Evolutionary conservation across 2,329 filamentous ascomycete genomes (phyloP), one percentile per base, ranked within the genome.

Genomic region (Diaporthe helianthi): DNA sequence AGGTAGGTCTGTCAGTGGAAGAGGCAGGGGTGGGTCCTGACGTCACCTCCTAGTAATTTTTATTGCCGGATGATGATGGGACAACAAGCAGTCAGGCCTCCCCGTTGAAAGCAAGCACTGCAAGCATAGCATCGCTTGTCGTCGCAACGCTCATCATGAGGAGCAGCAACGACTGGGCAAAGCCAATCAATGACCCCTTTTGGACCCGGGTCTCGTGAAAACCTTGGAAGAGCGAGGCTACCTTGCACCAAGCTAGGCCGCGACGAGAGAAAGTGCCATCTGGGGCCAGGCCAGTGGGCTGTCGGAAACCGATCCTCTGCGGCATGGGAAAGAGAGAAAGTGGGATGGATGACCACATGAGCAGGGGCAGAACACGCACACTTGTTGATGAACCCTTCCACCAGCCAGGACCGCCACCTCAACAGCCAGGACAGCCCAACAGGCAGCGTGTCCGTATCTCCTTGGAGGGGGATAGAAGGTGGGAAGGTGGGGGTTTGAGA

Each of bases 241-340:
- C n/a, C 44, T 24, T 33, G 29, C 44, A 63, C 41, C n/a, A 36
- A 49, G 58, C 44, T 49, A 63, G 33, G 58, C 58, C 44, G 29
- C n/a, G 29, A 49, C 44, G 29, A 49, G 58, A 26, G 44, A 36
- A 36, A 63, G 58, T 47, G 29, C 41, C 58, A 63, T 63, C 58
- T 31, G 22, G 44, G 58, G 41, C 41, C 33, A 15, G 29, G 58
- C 15, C 44, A 17, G 58, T 52, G 53, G 47, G 46, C 33, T 64
- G 44, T 69, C 65, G 65, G 67, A 69, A 55, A 33, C 33, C 61
- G 46, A 64, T 68, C 66, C 44, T 51, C 44, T 51, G 24, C 58
- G 46, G 33, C 29, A 67, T 67, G 65, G 65, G 65, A 67, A 67
- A 67, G 52, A 67, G 65, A 7, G 65, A 67, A 67, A 29, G 65